Evolutionary conservation across 495 filamentous ascomycete species (phyloP).

Genomic region (Mytilinidion resinicola): DNA sequence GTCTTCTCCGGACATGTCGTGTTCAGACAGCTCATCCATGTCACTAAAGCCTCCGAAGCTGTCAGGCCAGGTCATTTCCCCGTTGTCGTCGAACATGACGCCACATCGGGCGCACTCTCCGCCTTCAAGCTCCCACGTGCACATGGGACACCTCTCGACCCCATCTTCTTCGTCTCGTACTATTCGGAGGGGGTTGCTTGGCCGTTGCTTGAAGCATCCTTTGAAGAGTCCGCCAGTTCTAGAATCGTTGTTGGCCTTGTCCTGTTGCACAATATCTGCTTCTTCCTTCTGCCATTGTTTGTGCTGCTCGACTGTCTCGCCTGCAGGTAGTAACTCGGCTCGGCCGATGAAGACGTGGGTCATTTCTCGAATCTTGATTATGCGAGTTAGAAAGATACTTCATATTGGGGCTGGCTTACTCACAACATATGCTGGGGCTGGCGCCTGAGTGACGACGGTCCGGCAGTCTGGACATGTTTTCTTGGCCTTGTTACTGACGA

Average conservation of each 20-base stretch:
- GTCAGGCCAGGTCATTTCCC: conserved; percentile 20
- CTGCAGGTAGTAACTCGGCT: conserved; percentile 56
- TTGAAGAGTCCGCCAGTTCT: conserved; percentile 56
- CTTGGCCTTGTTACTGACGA: conserved; percentile 50
- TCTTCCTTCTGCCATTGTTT: conserved; percentile 54
- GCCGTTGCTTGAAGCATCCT: conserved; percentile 50
- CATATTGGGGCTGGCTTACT: conserved; percentile 14
- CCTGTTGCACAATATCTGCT: conserved; percentile 42
- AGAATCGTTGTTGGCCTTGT: conserved; percentile 46
- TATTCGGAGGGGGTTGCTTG: conserved; percentile 21
- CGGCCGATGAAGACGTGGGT: conserved; percentile 59
- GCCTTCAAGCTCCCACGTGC: conserved; percentile 60
- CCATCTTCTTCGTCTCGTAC: conserved; percentile 57
- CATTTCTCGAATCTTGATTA: conserved; percentile 56
- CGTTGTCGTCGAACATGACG: conserved; percentile 42
- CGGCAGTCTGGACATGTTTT: conserved; percentile 72
- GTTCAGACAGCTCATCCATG: conserved; percentile 31
- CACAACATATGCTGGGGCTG: conserved; percentile 66
- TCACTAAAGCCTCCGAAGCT: conserved; percentile 32
- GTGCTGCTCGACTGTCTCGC: conserved; percentile 58
- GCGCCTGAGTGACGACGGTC: conserved; percentile 50
- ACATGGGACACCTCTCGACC: conserved; percentile 57
- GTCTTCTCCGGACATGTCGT: conserved; percentile 28
- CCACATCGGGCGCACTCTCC: conserved; percentile 51
- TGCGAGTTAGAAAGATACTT: conserved; percentile 9